Evolutionary conservation across 2,329 filamentous ascomycete species (phyloP).

Genomic region (Ascochyta viciae-villosae): DNA sequence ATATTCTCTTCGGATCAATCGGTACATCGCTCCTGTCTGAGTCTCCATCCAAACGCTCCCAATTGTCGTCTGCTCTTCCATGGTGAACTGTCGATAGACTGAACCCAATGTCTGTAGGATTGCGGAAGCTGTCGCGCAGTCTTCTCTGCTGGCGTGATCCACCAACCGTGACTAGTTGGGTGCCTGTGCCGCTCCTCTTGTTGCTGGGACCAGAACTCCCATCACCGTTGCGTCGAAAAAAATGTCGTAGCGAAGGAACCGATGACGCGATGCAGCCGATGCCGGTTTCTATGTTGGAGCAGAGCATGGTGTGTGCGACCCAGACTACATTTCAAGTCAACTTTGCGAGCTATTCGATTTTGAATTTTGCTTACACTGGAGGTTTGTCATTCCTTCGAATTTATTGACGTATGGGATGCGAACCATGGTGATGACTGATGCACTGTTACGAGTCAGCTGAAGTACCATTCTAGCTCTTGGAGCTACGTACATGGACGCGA

Average conservation of each 20-base stretch:
- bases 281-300: conserved; percentile 34
- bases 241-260: conserved; percentile 27
- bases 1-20: conserved; percentile 20
- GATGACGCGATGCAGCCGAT: conserved; percentile 32
- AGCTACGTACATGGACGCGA: conserved; percentile 26
- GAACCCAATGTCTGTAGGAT: conserved; percentile 23
- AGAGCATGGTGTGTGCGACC: conserved; percentile 33
- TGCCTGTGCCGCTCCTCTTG: conserved; percentile 13
- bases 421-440: conserved; percentile 19
- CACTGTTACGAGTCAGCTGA: background rate
- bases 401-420: conserved; percentile 34
- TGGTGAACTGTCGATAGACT: conserved; percentile 22
- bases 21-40: conserved; percentile 24
- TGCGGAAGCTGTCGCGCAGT: conserved; percentile 17
- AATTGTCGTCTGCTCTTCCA: conserved; percentile 22
- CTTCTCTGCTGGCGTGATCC: conserved; percentile 10
- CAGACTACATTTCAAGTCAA: conserved; percentile 19
- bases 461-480: background rate
- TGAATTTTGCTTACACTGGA: conserved; percentile 23
- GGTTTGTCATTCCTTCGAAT: conserved; percentile 20
- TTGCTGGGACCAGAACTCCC: conserved; percentile 23
- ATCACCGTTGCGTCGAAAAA: conserved; percentile 18
- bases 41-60: conserved; percentile 28
- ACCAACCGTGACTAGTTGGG: conserved; percentile 14
- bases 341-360: background rate